Evolutionary conservation across 2,329 filamentous ascomycete species (phyloP).

Genomic region (Fusarium musae): DNA sequence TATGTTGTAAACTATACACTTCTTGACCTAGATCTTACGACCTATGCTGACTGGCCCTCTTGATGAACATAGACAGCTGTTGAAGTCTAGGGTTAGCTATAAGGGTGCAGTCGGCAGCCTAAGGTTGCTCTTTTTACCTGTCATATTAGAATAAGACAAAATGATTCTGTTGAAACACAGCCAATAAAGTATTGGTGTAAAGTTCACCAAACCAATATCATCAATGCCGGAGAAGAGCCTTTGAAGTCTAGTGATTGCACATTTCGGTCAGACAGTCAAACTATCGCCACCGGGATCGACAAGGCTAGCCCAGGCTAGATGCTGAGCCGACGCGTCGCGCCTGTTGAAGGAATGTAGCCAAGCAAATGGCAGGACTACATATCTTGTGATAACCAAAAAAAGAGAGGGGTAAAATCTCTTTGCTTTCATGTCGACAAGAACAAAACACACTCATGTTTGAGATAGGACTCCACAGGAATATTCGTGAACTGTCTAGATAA

Average conservation of each 20-base stretch:
- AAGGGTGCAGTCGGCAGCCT: background rate
- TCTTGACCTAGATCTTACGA: background rate
- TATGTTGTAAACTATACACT: background rate
- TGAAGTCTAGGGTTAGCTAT: background rate
- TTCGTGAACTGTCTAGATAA: background rate
- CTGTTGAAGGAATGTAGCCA: constrained; percentile 12
- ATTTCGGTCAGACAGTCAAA: background rate
- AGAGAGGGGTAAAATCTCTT: background rate
- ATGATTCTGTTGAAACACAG: background rate
- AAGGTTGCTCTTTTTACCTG: background rate
- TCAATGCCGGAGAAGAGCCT: background rate
- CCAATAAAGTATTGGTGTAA: background rate
- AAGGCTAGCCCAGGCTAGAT: constrained; percentile 32
- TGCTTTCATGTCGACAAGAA: background rate
- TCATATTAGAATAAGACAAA: background rate
- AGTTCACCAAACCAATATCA: background rate
- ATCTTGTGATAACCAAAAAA: constrained; percentile 1
- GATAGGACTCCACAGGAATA: background rate
- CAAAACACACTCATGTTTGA: background rate
- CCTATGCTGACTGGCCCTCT: background rate
- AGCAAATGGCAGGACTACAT: constrained; percentile 2
- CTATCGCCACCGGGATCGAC: constrained; percentile 42
- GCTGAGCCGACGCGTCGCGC: constrained; percentile 16
- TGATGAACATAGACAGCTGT: background rate
- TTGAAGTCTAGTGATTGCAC: background rate